These are phyloP conservation scores for Fusarium denticulatum DNA, from an alignment of 2,329 filamentous ascomycete genomes.

Conservation along the genomic window DNA sequence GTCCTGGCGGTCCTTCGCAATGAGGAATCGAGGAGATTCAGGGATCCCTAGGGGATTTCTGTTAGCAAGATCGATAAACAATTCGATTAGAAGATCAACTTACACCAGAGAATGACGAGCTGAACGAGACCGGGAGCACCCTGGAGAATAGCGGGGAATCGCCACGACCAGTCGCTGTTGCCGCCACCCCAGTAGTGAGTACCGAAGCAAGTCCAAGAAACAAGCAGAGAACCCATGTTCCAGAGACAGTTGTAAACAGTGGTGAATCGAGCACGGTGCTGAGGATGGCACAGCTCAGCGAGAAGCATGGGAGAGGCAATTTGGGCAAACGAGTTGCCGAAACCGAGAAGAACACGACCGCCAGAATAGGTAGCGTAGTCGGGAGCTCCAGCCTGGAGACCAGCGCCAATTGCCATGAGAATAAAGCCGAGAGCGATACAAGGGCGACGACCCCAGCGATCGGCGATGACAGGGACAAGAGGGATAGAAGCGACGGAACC, in stretches of 20 bases:
- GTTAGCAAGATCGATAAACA: fast-evolving
- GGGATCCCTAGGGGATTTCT: conserved; percentile 54
- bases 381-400: conserved; percentile 48
- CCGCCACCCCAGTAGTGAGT: conserved; percentile 60
- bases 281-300: conserved; percentile 73
- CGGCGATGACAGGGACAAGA: conserved; percentile 57
- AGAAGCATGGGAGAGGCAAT: conserved; percentile 71
- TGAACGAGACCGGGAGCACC: conserved; percentile 69
- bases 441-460: conserved; percentile 54
- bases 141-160: conserved; percentile 71
- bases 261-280: conserved; percentile 73
- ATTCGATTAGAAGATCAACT: background rate
- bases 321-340: conserved; percentile 73
- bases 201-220: conserved; percentile 71
- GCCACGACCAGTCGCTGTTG: conserved; percentile 71
- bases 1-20: conserved; percentile 70
- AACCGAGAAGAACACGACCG: conserved; percentile 61
- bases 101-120: conserved; percentile 69
- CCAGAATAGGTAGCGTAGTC: conserved; percentile 54
- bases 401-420: conserved; percentile 53
- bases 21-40: conserved; percentile 73
- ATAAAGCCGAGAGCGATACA: conserved; percentile 56
- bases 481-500: conserved; percentile 59
- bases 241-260: conserved; percentile 75
- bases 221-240: conserved; percentile 69